These are phyloP conservation scores for Colletotrichum navitas DNA, from an alignment of 2,329 filamentous ascomycete genomes.

Conservation along the genomic window DNA sequence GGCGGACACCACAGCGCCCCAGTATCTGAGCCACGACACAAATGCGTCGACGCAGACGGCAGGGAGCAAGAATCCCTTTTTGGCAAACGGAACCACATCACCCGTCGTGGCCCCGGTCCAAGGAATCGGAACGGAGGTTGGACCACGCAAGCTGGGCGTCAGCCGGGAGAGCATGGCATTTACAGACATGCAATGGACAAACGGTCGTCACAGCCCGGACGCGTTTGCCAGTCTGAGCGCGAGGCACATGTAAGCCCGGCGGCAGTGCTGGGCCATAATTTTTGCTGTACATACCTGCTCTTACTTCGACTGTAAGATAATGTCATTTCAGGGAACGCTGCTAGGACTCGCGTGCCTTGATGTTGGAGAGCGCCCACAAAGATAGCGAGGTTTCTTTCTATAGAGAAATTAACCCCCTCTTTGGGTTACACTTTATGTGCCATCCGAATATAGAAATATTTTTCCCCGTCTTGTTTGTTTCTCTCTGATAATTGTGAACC, in stretches of 20 bases:
- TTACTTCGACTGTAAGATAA: conserved; percentile 28
- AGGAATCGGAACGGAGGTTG: conserved; percentile 42
- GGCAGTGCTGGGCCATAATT: neutral
- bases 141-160: conserved; percentile 54
- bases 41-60: conserved; percentile 45
- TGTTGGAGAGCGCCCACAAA: conserved; percentile 5
- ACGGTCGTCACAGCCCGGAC: conserved; percentile 82
- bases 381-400: conserved; percentile 14
- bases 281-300: conserved; percentile 32
- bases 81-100: conserved; percentile 50
- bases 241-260: conserved; percentile 56
- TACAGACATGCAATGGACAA: conserved; percentile 73
- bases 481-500: neutral
- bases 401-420: neutral
- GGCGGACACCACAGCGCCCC: conserved; percentile 39
- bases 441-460: conserved; percentile 5
- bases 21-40: conserved; percentile 19
- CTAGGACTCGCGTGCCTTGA: neutral
- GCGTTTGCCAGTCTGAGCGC: conserved; percentile 83
- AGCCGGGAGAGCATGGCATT: conserved; percentile 80
- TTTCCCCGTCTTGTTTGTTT: neutral
- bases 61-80: conserved; percentile 70
- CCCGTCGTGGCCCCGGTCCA: conserved; percentile 26
- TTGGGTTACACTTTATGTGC: neutral
- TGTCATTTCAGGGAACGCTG: conserved; percentile 10